phyloP scores from a whole-genome alignment of 1,139 yeast genomes.

The Pneumocystis murina region DNA sequence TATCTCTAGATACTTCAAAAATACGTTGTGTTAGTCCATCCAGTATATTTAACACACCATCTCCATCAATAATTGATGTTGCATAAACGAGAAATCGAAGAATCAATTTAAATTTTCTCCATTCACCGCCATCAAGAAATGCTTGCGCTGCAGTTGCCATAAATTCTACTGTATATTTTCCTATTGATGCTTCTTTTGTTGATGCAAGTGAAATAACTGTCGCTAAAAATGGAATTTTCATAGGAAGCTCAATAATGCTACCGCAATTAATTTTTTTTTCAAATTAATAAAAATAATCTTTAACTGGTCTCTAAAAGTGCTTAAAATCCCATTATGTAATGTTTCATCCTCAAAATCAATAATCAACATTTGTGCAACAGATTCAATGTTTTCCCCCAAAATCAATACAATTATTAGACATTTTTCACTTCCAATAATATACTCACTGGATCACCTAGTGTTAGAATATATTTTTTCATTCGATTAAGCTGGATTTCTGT shows the following conservation, averaged over 20 bases:
- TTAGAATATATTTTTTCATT: background rate
- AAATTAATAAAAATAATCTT: background rate
- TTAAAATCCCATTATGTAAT: slow-evolving; percentile 4
- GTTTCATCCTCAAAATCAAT: slow-evolving; percentile 10
- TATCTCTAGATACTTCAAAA: slow-evolving; percentile 32
- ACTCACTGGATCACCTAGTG: background rate
- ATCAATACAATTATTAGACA: slow-evolving; percentile 1
- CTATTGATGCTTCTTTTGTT: slow-evolving; percentile 50
- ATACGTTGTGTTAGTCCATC: slow-evolving; percentile 43
- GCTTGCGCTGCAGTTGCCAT: slow-evolving; percentile 49
- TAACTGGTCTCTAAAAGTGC: background rate
- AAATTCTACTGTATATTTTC: slow-evolving; percentile 54
- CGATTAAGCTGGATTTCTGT: background rate
- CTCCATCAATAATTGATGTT: slow-evolving; percentile 39
- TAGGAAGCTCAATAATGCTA: slow-evolving; percentile 66
- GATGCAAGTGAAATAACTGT: slow-evolving; percentile 58
- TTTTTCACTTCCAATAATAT: background rate
- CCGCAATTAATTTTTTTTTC: background rate
- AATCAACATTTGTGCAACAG: slow-evolving; percentile 11
- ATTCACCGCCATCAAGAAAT: slow-evolving; percentile 35
- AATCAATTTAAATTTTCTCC: slow-evolving; percentile 56
- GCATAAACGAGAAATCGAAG: slow-evolving; percentile 56
- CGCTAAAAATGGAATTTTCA: slow-evolving; percentile 58
- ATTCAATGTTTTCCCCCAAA: slow-evolving; percentile 11
- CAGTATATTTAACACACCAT: slow-evolving; percentile 38